Evolutionary conservation across 345 rosid species (phyloP), one percentile per base, ranked within the genome.

Genomic region (Rhodamnia argentea): DNA sequence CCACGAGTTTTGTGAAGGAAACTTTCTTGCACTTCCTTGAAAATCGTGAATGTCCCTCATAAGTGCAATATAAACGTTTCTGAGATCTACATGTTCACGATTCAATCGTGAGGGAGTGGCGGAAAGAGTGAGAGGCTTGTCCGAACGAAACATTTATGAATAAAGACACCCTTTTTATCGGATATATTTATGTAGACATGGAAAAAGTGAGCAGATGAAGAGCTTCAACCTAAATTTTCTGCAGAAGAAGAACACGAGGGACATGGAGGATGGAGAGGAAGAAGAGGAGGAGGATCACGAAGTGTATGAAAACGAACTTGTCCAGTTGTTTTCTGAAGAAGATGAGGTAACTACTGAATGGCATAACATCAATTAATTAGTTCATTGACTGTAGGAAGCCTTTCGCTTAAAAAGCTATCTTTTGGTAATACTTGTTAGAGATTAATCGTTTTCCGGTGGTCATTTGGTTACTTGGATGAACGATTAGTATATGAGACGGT

Each of bases 251-350:
- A 96, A 92, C 83, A 92, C 89, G 86, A 92, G 89, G 53, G 91
- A 89, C 70, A 85, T 90, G 89, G 96, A 89, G 57, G 93, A 87
- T 11, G 85, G 83, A 16, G 13, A 85, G 94, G 93, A 10, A 47
- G 58, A 24, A 50, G 78, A 74, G 27, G 82, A 53, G 40, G 89
- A 87, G n/a, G 86, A 87, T 84, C 93, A 89, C 26, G 95, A 92
- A 55, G 91, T 94, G 20, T 96, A 93, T 57, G 93, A 95, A 88
- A 96, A 96, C 64, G 99, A 97, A 84, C 99, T 96, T 70, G 91
- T 91, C 70, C 98, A 97, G 87, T 85, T 96, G 83, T 97, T 97
- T 86, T 94, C 98, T 1, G 99, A 94, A 89, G 99, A 96, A 92
- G 98, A 97, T 85, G 99, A 95, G 98, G 99, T 97, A 91, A 70